Conservation (phyloP, 129 eudicot species). For the Escallonia rubra region DNA sequence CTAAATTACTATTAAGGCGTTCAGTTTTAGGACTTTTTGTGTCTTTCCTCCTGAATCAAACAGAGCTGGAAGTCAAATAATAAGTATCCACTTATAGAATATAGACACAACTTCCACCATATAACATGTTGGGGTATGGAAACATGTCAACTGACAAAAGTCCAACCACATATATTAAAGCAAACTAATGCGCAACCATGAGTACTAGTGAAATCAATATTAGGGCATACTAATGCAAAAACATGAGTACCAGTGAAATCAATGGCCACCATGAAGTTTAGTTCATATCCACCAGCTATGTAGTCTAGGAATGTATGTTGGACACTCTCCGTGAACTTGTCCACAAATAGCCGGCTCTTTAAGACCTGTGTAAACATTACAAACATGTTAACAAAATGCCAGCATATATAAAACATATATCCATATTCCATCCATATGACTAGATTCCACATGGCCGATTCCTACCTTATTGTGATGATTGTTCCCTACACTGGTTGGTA, state of each 20-base stretch:
- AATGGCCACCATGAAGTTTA: conserved; percentile 96
- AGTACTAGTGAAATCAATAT: no score
- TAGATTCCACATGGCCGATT: conserved; percentile 1
- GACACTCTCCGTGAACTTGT: conserved; percentile 70
- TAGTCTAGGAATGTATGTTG: conserved; percentile 91
- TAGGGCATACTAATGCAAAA: not conserved
- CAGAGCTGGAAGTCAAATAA: no score
- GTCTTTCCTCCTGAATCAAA: no score
- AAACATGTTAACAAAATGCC: not conserved
- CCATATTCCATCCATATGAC: not conserved
- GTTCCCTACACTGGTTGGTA: conserved; percentile 54
- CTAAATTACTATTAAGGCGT: no score
- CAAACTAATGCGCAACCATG: no score
- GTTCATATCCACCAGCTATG: conserved; percentile 86
- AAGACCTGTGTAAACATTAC: conserved; percentile 42
- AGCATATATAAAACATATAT: not conserved
- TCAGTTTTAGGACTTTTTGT: no score
- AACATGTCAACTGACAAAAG: no score
- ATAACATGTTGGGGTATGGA: no score
- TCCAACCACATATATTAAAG: no score
- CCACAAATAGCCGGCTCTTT: conserved; percentile 85
- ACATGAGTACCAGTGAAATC: conserved; percentile 84
- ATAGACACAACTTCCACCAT: no score
- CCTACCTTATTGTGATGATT: conserved; percentile 63
- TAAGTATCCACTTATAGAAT: no score